These are phyloP conservation scores for Alternaria triticina DNA, from an alignment of 2,329 filamentous ascomycete species.

Conservation along the genomic window DNA sequence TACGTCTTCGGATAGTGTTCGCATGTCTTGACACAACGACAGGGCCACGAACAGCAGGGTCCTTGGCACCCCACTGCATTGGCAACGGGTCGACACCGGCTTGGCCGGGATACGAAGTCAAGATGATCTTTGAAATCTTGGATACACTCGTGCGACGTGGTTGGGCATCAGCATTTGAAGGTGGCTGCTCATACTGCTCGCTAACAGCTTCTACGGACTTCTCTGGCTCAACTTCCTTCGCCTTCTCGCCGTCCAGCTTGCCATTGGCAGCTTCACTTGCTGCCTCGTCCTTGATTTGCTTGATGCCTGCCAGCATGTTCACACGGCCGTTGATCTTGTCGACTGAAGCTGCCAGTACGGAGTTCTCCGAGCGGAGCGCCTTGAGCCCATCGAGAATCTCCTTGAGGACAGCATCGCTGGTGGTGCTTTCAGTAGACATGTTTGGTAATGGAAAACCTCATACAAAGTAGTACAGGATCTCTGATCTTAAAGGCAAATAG, in stretches of 20 bases:
- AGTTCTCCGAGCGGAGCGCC: slow-evolving; percentile 63
- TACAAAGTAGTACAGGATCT: background rate
- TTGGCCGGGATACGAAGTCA: slow-evolving; percentile 90
- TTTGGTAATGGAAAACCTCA: slow-evolving; percentile 7
- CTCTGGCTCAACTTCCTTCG: slow-evolving; percentile 41
- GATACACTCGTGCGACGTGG: slow-evolving; percentile 52
- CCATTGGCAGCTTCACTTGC: slow-evolving; percentile 30
- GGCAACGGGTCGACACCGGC: slow-evolving; percentile 90
- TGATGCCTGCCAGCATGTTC: slow-evolving; percentile 65
- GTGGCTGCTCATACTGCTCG: slow-evolving; percentile 49
- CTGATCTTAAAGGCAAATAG: background rate
- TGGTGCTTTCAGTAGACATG: slow-evolving; percentile 40
- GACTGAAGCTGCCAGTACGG: slow-evolving; percentile 61
- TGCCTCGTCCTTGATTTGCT: slow-evolving; percentile 61
- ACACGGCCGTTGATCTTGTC: slow-evolving; percentile 68
- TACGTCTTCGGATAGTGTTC: slow-evolving; percentile 78
- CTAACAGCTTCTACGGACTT: slow-evolving; percentile 49
- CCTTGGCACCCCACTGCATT: slow-evolving; percentile 84
- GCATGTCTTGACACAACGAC: slow-evolving; percentile 82
- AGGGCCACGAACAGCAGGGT: slow-evolving; percentile 78
- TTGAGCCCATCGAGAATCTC: slow-evolving; percentile 64
- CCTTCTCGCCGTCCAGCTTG: slow-evolving; percentile 31
- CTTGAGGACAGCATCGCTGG: slow-evolving; percentile 53
- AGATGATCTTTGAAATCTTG: slow-evolving; percentile 67
- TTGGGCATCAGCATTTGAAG: slow-evolving; percentile 39